Percentiles rank a stretch among this genome's conserved stretches.
Conservation (phyloP, 805 yeast genomes). For the Schizosaccharomyces pombe region DNA sequence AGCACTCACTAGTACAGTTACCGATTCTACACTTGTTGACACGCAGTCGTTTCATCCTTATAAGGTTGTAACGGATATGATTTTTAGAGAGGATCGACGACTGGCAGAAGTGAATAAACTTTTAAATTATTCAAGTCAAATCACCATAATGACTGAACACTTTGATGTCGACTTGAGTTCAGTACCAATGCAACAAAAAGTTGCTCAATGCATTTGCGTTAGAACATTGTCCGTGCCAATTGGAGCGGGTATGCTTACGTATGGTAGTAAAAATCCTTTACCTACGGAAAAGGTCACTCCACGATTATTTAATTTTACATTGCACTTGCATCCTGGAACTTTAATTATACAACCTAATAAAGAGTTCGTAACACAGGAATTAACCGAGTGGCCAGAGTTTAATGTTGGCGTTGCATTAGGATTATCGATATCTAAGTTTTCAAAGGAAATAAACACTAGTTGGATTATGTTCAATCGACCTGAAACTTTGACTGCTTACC, state of each 20-base stretch:
- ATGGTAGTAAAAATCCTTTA: constrained; percentile 46
- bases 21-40: constrained; percentile 12
- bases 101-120: constrained; percentile 53
- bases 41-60: constrained; percentile 20
- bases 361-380: constrained; percentile 25
- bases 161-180: constrained; percentile 25
- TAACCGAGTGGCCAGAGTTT: constrained; percentile 62
- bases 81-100: constrained; percentile 58
- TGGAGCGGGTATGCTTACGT: constrained; percentile 56
- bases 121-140: constrained; percentile 46
- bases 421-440: constrained; percentile 41
- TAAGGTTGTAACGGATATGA: constrained; percentile 50
- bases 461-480: constrained; percentile 85
- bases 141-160: constrained; percentile 21
- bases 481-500: constrained; percentile 45
- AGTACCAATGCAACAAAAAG: constrained; percentile 16
- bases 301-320: constrained; percentile 48
- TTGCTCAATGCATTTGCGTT: constrained; percentile 38
- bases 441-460: constrained; percentile 55
- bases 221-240: constrained; percentile 55
- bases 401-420: constrained; percentile 86
- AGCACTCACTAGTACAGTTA: constrained; percentile 19
- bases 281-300: constrained; percentile 67
- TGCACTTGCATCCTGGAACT: constrained; percentile 40
- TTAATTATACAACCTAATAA: constrained; percentile 39